Conservation (phyloP, 495 filamentous ascomycete species). For the Paragyromitra xinjiangensis region DNA sequence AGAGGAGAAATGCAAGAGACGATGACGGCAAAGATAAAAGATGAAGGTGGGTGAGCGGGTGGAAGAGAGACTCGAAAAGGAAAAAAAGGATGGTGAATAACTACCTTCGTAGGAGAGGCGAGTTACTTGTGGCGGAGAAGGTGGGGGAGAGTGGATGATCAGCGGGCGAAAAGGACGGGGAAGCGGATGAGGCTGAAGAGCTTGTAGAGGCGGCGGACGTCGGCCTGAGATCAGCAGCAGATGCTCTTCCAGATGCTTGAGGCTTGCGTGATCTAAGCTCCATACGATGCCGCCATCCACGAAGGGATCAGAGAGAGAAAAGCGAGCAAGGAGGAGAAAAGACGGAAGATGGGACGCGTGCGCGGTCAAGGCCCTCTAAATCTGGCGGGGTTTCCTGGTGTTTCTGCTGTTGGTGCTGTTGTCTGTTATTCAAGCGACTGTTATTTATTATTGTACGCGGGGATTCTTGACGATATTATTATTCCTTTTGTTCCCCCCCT, state of each 20-base stretch:
- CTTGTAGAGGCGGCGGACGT: constrained; percentile 50
- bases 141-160: constrained; percentile 52
- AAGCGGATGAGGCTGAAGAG: constrained; percentile 53
- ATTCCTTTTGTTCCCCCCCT: constrained; percentile 4
- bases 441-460: constrained; percentile 20
- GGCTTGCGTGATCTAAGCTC: constrained; percentile 57
- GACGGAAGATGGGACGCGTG: constrained; percentile 16
- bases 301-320: constrained; percentile 46
- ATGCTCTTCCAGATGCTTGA: constrained; percentile 56
- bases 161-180: constrained; percentile 41
- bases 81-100: constrained; percentile 56
- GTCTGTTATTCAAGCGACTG: background rate
- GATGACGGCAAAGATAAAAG: constrained; percentile 46
- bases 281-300: constrained; percentile 58
- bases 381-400: constrained; percentile 27
- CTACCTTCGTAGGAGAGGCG: constrained; percentile 55
- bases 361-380: constrained; percentile 9
- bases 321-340: constrained; percentile 34
- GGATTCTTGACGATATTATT: constrained; percentile 2
- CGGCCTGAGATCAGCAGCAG: constrained; percentile 52
- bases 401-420: constrained; percentile 21
- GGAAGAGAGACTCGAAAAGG: constrained; percentile 51
- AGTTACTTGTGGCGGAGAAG: constrained; percentile 48
- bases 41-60: constrained; percentile 52
- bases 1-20: constrained; percentile 48